Evolutionary conservation across 2,329 filamentous ascomycete genomes (phyloP).

Genomic region (Tolypocladium sp.): DNA sequence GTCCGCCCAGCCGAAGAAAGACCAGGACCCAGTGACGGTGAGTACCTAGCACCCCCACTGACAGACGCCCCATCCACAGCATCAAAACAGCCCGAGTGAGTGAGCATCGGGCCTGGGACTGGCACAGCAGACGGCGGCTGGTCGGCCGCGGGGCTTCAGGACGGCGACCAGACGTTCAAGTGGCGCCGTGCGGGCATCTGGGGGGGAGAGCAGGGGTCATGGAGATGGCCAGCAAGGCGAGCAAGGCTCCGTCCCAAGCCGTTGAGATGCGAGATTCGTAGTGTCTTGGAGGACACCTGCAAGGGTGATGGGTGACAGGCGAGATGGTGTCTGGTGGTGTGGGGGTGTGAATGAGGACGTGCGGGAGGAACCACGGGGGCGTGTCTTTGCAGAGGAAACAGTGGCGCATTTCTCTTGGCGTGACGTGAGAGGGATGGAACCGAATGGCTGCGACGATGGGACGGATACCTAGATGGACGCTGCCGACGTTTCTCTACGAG

Average conservation of each 20-base stretch:
- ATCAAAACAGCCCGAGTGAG: background rate
- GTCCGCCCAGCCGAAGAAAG: background rate
- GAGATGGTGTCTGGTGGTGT: background rate
- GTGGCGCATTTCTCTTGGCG: slow-evolving; percentile 1
- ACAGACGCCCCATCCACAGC: background rate
- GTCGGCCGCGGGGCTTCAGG: background rate
- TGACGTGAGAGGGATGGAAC: slow-evolving; percentile 1
- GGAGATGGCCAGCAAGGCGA: background rate
- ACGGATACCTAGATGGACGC: background rate
- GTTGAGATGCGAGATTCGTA: slow-evolving; percentile 11
- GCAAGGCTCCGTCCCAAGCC: slow-evolving; percentile 4
- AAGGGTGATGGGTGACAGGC: slow-evolving; percentile 8
- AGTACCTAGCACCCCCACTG: background rate
- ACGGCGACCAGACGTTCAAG: slow-evolving; percentile 3
- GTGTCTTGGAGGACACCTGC: slow-evolving; percentile 7
- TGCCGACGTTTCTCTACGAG: background rate
- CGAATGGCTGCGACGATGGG: slow-evolving; percentile 1
- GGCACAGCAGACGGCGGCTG: background rate
- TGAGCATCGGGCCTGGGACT: slow-evolving; percentile 1
- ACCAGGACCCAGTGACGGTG: background rate
- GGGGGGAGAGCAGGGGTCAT: slow-evolving; percentile 5
- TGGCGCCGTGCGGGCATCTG: slow-evolving; percentile 8
- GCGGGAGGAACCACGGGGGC: background rate
- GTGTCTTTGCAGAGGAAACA: slow-evolving; percentile 4
- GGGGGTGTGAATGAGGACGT: background rate